These are phyloP conservation scores for Salix udensis DNA, from an alignment of 345 rosid species.

Conservation along the genomic window DNA sequence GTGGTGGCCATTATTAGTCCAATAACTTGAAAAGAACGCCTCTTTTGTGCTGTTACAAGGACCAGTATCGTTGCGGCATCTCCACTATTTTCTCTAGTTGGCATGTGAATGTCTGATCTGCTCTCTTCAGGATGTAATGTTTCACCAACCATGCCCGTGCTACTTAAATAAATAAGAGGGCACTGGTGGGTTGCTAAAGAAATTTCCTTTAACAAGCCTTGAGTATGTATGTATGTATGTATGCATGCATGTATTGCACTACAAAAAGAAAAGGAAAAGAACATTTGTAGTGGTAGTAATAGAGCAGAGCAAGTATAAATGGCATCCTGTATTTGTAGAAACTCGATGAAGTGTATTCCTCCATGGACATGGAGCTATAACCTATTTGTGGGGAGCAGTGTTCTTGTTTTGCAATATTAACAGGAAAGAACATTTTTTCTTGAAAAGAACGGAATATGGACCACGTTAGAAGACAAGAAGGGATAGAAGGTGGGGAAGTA, in stretches of 20 bases:
- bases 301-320: background rate
- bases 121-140: background rate
- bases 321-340: background rate
- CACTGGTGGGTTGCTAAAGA: background rate
- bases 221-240: too few species aligned
- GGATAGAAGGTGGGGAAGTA: background rate
- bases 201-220: background rate
- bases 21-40: background rate
- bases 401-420: background rate
- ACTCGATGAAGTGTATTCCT: background rate
- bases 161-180: background rate
- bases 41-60: background rate
- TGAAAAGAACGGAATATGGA: background rate
- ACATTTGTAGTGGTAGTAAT: background rate
- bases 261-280: background rate
- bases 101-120: background rate
- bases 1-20: background rate
- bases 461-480: background rate
- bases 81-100: background rate
- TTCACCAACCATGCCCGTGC: constrained; percentile 6
- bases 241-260: too few species aligned
- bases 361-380: background rate
- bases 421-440: background rate
- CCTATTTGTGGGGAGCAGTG: background rate
- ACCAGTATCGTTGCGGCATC: background rate